Conservation (phyloP, 208 protist species). For the Acanthamoeba rhysodes region DNA sequence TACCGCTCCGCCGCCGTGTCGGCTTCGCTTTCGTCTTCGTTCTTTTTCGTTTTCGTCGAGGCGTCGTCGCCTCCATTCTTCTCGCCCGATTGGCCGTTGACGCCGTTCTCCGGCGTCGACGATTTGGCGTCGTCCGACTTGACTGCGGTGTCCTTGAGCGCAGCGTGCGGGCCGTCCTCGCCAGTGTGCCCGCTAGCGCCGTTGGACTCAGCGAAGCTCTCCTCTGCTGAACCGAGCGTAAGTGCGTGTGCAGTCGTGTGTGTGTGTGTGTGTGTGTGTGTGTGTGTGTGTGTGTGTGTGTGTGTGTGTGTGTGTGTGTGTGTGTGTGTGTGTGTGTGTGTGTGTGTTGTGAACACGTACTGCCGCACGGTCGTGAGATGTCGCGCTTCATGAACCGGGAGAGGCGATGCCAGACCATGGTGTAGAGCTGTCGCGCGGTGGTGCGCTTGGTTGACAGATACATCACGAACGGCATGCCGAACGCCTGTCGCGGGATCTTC, state of each 20-base stretch:
- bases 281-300: not conserved
- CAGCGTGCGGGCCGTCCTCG: not conserved
- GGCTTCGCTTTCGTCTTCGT: not conserved
- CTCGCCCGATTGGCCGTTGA: not conserved
- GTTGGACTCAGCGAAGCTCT: not conserved
- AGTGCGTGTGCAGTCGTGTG: not conserved
- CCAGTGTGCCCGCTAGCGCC: not conserved
- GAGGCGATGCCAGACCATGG: conserved; percentile 26
- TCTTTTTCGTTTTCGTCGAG: not conserved
- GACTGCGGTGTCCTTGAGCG: not conserved
- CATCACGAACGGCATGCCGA: conserved; percentile 29
- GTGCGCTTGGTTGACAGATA: not conserved
- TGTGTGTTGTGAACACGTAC: not conserved
- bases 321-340: not conserved
- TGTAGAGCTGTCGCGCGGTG: conserved; percentile 8
- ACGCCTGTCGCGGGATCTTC: not conserved
- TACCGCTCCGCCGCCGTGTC: not conserved
- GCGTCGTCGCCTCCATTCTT: not conserved
- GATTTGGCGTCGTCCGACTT: not conserved
- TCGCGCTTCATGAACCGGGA: conserved; percentile 51
- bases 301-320: too few species aligned
- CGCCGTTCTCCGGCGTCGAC: not conserved
- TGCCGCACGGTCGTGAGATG: not conserved
- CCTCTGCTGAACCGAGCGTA: not conserved
- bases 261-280: not conserved